These are phyloP conservation scores for Crithidia bombi DNA, from an alignment of 208 protist species.

Conservation along the genomic window DNA sequence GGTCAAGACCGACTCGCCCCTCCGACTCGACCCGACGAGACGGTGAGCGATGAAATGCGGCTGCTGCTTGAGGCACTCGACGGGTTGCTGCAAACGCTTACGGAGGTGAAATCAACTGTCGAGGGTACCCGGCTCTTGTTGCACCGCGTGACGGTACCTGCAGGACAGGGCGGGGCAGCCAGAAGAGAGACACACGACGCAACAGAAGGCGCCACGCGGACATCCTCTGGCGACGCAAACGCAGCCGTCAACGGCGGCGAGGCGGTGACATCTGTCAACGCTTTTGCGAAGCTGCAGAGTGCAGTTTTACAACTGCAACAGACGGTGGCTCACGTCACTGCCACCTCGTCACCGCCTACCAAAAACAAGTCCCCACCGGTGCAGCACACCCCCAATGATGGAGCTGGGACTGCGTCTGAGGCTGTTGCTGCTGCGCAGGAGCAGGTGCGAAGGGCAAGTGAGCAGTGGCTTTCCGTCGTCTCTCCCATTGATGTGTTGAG, in stretches of 20 bases:
- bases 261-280: no score
- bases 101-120: background rate
- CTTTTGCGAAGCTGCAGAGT: background rate
- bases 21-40: conserved; percentile 9
- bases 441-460: background rate
- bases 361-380: no score
- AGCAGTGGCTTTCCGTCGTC: background rate
- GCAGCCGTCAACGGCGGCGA: background rate
- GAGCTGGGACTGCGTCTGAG: background rate
- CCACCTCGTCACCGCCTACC: background rate
- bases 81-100: background rate
- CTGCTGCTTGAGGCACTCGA: background rate
- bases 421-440: background rate
- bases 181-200: background rate
- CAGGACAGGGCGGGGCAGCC: no score
- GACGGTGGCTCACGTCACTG: background rate
- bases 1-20: background rate
- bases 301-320: background rate
- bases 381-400: background rate
- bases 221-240: background rate
- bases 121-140: background rate
- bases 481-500: background rate
- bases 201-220: background rate
- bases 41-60: background rate
- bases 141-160: no score